Evolutionary conservation across 257 asterid species (phyloP), one percentile per base, ranked within the genome.

Genomic region (Primulina eburnea): DNA sequence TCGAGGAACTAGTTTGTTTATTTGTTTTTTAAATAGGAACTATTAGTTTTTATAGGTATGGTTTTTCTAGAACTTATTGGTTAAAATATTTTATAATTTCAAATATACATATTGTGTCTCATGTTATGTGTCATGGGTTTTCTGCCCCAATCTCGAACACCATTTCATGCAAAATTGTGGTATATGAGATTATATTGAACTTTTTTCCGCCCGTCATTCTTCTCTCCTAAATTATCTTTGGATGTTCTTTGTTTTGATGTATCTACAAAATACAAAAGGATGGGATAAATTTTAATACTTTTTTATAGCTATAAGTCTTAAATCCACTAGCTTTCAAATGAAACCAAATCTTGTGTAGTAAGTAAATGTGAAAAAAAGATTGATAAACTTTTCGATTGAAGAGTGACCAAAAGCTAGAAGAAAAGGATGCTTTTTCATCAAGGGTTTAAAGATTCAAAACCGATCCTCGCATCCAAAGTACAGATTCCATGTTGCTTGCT

Each of bases 381-480:
- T 34, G 64, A 40, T 37, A 43, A 35, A 0, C 65, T 64, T 75
- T 7, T 37, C 40, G 26, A 18, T 11, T 18, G 30, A 71, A 60
- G 37, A 33, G 67, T 47, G 17, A 53, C 55, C 71, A 47, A 0
- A 28, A 66, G 57, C 60, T 71, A 72, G 71, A 85, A 81, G 90
- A 71, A 81, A 83, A 70, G 85, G 62, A 82, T 86, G 81, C 32
- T 84, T 80, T 71, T 47, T 62, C 55, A 75, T 63, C 58, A 57
- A 35, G 62, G 65, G 66, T 78, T 75, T 53, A 60, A 50, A 70
- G 81, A 78, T 78, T 76, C 82, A 76, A 80, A 81, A 71, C 69
- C 73, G 69, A 47, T 63, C 63, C 72, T 76, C 74, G 50, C 67
- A 70, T 71, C 85, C 78, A 82, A 85, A 84, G 86, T 67, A 77